phyloP scores from a whole-genome alignment of 495 filamentous ascomycete genomes.

The Extremus antarcticus region DNA sequence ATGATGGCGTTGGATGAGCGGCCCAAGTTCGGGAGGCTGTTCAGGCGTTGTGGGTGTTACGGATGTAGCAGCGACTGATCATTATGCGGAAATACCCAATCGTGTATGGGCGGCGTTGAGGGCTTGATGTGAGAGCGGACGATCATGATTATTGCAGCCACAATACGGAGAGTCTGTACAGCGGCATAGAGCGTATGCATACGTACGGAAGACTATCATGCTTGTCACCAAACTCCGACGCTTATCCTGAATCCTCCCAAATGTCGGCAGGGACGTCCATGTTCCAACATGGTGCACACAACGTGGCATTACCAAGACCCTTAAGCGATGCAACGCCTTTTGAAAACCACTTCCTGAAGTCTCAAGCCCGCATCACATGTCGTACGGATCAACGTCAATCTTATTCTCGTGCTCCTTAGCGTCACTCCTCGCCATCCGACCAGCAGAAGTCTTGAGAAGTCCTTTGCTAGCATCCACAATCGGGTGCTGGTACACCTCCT shows the following conservation, averaged over 20 bases:
- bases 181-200: no score
- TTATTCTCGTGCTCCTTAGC: slow-evolving; percentile 17
- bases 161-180: no score
- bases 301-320: no score
- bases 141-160: no score
- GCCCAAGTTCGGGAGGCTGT: neutral
- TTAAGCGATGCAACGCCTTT: neutral
- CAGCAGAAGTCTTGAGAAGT: slow-evolving; percentile 13
- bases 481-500: slow-evolving; percentile 16
- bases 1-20: no score
- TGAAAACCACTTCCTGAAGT: neutral
- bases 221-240: no score
- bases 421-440: slow-evolving; percentile 19
- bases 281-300: no score
- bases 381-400: slow-evolving; percentile 13
- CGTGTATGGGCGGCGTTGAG: neutral
- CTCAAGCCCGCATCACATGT: neutral
- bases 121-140: neutral
- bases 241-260: no score
- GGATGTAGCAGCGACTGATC: no score
- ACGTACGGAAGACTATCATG: no score
- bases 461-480: slow-evolving; percentile 25
- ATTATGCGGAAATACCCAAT: neutral
- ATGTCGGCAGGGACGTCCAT: no score
- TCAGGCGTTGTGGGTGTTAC: no score